A percentile compares a stretch with the other conserved stretches of the same genome.
Evolutionary conservation across 768 basidiomycete genomes (phyloP).

Genomic region (Suillus spraguei): DNA sequence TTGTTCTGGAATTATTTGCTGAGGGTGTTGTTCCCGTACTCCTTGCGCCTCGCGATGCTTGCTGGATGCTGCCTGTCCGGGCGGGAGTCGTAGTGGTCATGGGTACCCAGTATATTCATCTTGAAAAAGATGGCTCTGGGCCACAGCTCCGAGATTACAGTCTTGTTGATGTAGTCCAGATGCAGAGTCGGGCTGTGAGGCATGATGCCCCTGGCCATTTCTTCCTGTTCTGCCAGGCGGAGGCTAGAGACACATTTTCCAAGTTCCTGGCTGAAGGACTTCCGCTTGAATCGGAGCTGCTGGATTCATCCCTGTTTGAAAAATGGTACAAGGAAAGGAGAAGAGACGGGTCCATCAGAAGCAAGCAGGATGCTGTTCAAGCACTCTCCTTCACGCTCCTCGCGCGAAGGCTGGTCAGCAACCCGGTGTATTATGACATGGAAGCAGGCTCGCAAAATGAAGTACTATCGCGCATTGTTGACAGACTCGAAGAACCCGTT

Average conservation of each 20-base stretch:
- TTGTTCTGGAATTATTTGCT: constrained; percentile 80
- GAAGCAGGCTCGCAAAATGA: constrained; percentile 44
- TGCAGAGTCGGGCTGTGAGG: constrained; percentile 87
- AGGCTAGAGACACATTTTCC: constrained; percentile 77
- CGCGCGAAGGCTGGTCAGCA: constrained; percentile 65
- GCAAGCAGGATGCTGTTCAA: constrained; percentile 74
- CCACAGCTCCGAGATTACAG: constrained; percentile 81
- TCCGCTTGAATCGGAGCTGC: constrained; percentile 82
- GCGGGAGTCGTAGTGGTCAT: constrained; percentile 84
- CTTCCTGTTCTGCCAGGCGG: constrained; percentile 87
- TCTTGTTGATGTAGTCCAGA: constrained; percentile 80
- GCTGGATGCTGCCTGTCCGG: constrained; percentile 88
- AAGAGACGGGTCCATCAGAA: constrained; percentile 39
- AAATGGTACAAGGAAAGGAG: constrained; percentile 49
- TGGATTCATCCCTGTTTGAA: constrained; percentile 50
- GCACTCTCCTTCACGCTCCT: constrained; percentile 83
- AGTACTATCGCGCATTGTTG: constrained; percentile 71
- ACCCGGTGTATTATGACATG: constrained; percentile 85
- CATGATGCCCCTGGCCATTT: constrained; percentile 66
- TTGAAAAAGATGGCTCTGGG: constrained; percentile 48
- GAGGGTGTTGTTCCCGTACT: constrained; percentile 81
- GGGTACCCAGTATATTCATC: constrained; percentile 84
- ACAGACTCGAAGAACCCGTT: constrained; percentile 39
- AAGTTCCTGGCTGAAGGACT: constrained; percentile 84
- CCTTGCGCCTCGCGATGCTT: constrained; percentile 79